Conservation (phyloP, 2,329 filamentous ascomycete species). For the Ascochyta lentis region DNA sequence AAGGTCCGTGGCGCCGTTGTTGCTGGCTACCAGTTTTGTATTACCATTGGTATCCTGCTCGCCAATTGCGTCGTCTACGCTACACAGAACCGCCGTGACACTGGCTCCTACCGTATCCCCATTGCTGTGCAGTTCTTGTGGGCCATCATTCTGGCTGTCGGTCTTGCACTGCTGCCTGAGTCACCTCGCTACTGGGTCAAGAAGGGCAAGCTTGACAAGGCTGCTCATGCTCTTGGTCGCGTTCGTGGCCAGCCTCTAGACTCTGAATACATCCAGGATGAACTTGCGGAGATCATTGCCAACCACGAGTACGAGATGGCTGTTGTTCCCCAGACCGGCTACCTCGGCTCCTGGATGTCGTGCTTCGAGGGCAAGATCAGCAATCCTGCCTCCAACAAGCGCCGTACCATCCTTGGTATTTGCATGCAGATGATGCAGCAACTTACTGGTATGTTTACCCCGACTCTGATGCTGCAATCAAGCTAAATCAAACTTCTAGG, state of each 20-base stretch:
- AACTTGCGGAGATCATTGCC: constrained; percentile 86
- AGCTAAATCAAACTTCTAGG: constrained; percentile 40
- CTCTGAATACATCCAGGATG: constrained; percentile 78
- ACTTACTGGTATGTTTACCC: constrained; percentile 60
- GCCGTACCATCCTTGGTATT: constrained; percentile 57
- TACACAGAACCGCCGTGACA: constrained; percentile 68
- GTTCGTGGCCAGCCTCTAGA: constrained; percentile 78
- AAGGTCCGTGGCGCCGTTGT: constrained; percentile 82
- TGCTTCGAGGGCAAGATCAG: constrained; percentile 64
- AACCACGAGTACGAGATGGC: constrained; percentile 87
- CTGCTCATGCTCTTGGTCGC: constrained; percentile 68
- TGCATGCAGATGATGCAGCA: constrained; percentile 60
- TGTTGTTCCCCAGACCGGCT: constrained; percentile 52
- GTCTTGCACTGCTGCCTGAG: constrained; percentile 80
- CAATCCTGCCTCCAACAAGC: constrained; percentile 59
- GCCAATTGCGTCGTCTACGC: constrained; percentile 79
- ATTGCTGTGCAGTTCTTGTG: constrained; percentile 83
- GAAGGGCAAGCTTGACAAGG: constrained; percentile 71
- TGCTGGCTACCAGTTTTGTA: constrained; percentile 80
- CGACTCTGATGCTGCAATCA: neutral
- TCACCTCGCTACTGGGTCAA: constrained; percentile 88
- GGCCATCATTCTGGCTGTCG: constrained; percentile 75
- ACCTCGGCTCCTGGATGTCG: constrained; percentile 66
- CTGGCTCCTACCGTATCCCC: constrained; percentile 76
- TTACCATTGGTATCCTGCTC: constrained; percentile 79